A percentile compares a stretch with the other conserved stretches of the same genome.
These are phyloP conservation scores for Eruca vesicaria DNA, from an alignment of 441 rosid species.

Conservation along the genomic window DNA sequence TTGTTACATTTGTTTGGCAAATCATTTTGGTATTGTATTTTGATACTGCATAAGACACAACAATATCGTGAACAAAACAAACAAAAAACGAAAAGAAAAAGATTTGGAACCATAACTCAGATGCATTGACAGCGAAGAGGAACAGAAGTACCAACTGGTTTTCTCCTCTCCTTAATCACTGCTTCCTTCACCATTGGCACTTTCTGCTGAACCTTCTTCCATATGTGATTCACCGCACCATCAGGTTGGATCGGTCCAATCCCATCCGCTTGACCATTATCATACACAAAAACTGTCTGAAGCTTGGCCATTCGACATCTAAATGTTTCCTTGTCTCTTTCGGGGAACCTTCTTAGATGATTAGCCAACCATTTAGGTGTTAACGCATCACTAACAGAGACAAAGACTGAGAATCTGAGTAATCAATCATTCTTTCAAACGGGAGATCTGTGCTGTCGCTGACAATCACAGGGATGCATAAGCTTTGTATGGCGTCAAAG, in stretches of 20 bases:
- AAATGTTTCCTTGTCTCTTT: conserved; percentile 44
- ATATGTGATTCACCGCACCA: conserved; percentile 89
- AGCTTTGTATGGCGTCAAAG: conserved; percentile 92
- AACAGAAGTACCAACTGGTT: conserved; percentile 59
- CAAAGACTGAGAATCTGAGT: conserved; percentile 69
- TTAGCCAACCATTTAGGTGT: conserved; percentile 65
- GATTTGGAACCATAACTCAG: too few species aligned
- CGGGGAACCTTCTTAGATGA: conserved; percentile 59
- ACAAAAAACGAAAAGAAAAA: too few species aligned
- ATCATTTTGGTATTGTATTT: not conserved
- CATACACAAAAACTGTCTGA: conserved; percentile 62
- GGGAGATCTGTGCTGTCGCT: conserved; percentile 90
- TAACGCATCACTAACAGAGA: conserved; percentile 67
- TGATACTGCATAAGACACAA: not conserved
- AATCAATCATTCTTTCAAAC: conserved; percentile 80
- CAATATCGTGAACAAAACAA: not conserved
- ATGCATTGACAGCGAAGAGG: conserved; percentile 87
- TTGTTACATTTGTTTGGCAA: not conserved
- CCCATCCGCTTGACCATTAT: conserved; percentile 60
- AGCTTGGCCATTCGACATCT: conserved; percentile 54
- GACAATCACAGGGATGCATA: conserved; percentile 84
- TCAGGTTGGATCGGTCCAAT: conserved; percentile 60
- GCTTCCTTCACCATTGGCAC: conserved; percentile 45
- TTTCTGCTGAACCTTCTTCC: conserved; percentile 79
- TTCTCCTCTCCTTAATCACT: conserved; percentile 41